A percentile compares a stretch with the other conserved stretches of the same genome.
Evolutionary conservation across 2,329 filamentous ascomycete genomes (phyloP).

Genomic region (Pyrenophora graminea): DNA sequence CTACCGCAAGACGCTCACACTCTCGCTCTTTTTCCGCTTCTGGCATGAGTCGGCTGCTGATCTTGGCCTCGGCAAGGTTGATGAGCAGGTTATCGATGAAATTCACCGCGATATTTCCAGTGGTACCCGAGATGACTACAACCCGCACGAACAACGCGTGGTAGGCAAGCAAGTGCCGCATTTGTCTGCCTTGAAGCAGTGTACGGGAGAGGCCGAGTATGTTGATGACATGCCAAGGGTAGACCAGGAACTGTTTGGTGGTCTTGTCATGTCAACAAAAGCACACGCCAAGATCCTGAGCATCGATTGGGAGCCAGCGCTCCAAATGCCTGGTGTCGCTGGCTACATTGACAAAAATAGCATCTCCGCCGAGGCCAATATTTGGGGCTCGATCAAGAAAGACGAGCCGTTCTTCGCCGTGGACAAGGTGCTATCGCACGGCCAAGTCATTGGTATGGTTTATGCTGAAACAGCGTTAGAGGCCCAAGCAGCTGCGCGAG

Average conservation of each 20-base stretch:
- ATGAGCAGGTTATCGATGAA: slow-evolving; percentile 75
- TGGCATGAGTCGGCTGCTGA: slow-evolving; percentile 82
- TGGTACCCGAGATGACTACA: slow-evolving; percentile 74
- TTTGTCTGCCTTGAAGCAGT: slow-evolving; percentile 87
- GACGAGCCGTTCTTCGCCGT: slow-evolving; percentile 93
- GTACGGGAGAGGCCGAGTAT: slow-evolving; percentile 90
- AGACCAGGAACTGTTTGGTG: slow-evolving; percentile 85
- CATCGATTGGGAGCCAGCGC: slow-evolving; percentile 73
- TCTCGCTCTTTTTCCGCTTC: slow-evolving; percentile 96
- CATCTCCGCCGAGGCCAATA: slow-evolving; percentile 80
- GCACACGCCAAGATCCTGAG: slow-evolving; percentile 83
- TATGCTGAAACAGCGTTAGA: slow-evolving; percentile 76
- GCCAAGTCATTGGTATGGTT: slow-evolving; percentile 88
- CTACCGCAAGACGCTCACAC: slow-evolving; percentile 83
- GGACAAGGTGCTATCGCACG: slow-evolving; percentile 80
- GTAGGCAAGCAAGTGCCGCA: slow-evolving; percentile 85
- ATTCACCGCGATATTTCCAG: slow-evolving; percentile 81
- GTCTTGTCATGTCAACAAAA: slow-evolving; percentile 83
- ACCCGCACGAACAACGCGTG: slow-evolving; percentile 79
- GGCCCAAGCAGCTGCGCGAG: slow-evolving; percentile 78
- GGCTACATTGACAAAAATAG: slow-evolving; percentile 82
- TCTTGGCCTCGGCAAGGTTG: slow-evolving; percentile 60
- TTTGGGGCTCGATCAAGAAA: slow-evolving; percentile 79
- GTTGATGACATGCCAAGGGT: slow-evolving; percentile 87
- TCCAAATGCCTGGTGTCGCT: slow-evolving; percentile 84